phyloP scores from a whole-genome alignment of 495 filamentous ascomycete species.

The Hyaloscypha finlandica region DNA sequence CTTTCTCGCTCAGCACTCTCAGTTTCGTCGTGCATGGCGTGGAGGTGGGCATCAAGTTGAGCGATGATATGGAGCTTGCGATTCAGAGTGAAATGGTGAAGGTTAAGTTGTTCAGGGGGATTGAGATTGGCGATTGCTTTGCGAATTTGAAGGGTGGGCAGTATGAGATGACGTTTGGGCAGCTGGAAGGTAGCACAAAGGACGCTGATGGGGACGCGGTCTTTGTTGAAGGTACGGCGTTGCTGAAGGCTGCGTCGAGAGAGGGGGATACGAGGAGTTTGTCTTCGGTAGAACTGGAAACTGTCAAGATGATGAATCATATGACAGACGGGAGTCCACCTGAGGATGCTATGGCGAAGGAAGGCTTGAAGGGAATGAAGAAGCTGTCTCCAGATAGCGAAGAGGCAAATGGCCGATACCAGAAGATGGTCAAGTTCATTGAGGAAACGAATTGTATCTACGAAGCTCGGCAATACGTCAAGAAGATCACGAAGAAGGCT shows the following conservation, averaged over 20 bases:
- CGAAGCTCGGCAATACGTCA: conserved; percentile 27
- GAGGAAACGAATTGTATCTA: conserved; percentile 30
- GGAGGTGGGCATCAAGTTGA: conserved; percentile 41
- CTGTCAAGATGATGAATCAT: conserved; percentile 21
- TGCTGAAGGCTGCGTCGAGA: conserved; percentile 36
- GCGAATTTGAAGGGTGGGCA: conserved; percentile 42
- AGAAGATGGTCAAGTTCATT: conserved; percentile 34
- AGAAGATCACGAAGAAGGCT: conserved; percentile 16
- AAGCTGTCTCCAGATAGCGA: conserved; percentile 35
- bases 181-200: conserved; percentile 21
- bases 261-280: conserved; percentile 16
- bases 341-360: conserved; percentile 27
- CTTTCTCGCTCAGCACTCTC: conserved; percentile 37
- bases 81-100: conserved; percentile 38
- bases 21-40: conserved; percentile 38
- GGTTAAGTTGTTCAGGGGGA: conserved; percentile 36
- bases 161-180: conserved; percentile 41
- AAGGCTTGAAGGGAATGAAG: conserved; percentile 26
- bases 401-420: conserved; percentile 35
- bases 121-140: conserved; percentile 40
- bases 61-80: conserved; percentile 43
- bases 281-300: background rate
- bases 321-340: conserved; percentile 33
- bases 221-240: conserved; percentile 33
- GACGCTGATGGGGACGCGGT: conserved; percentile 34